A percentile compares a stretch with the other conserved stretches of the same genome.
These are phyloP conservation scores for Hypoxylon sp. DNA, from an alignment of 2,329 filamentous ascomycete genomes.

Conservation along the genomic window DNA sequence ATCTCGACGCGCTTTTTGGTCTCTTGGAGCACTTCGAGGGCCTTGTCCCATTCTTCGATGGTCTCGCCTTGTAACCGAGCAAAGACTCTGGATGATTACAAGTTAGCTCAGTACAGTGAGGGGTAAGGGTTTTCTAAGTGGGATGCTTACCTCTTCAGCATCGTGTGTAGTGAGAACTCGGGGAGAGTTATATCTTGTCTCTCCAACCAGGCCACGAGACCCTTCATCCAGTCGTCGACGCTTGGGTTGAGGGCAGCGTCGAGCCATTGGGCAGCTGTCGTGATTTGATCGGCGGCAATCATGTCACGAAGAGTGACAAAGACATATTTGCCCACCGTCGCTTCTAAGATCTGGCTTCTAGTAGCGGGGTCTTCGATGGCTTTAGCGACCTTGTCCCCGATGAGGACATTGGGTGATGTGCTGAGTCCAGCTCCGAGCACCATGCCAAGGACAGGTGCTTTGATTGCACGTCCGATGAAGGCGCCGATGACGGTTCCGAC, in stretches of 20 bases:
- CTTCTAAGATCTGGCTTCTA: constrained; percentile 28
- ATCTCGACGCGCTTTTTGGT: constrained; percentile 4
- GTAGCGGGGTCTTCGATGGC: constrained; percentile 20
- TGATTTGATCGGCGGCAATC: constrained; percentile 18
- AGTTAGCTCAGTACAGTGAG: constrained; percentile 15
- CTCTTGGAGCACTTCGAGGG: constrained; percentile 19
- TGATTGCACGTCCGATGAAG: constrained; percentile 33
- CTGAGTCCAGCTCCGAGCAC: constrained; percentile 34
- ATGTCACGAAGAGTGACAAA: constrained; percentile 31
- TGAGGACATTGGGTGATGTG: constrained; percentile 19
- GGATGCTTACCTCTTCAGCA: constrained; percentile 34
- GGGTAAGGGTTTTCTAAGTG: not conserved
- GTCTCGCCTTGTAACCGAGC: constrained; percentile 21
- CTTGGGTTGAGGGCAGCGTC: constrained; percentile 13
- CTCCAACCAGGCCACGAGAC: constrained; percentile 34
- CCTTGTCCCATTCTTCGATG: constrained; percentile 33
- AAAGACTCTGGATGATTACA: constrained; percentile 17
- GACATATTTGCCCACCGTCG: constrained; percentile 24
- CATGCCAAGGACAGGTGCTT: constrained; percentile 27
- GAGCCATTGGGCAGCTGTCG: constrained; percentile 27
- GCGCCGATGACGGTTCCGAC: constrained; percentile 33
- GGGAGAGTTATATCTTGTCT: constrained; percentile 25
- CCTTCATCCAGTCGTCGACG: constrained; percentile 34
- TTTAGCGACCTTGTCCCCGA: constrained; percentile 18
- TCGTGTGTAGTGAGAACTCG: constrained; percentile 30